These are phyloP conservation scores for Pterocarpus santalinus DNA, from an alignment of 306 rosid genomes.

Conservation along the genomic window DNA sequence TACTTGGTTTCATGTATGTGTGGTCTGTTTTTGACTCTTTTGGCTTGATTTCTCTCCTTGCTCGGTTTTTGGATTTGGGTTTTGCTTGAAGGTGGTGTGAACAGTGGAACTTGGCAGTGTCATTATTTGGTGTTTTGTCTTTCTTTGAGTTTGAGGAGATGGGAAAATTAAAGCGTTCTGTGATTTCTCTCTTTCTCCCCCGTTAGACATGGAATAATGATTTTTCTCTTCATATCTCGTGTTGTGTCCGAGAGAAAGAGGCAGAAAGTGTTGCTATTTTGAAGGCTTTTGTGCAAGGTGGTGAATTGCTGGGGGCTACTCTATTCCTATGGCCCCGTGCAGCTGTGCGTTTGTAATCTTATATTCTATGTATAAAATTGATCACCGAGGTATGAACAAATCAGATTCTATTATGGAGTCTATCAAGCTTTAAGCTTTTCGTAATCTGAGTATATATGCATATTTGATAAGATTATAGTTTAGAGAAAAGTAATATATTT, in stretches of 20 bases:
- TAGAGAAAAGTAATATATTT: neutral
- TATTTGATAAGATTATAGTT: slow-evolving; percentile 2
- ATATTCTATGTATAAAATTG: slow-evolving; percentile 16
- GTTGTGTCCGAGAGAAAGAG: slow-evolving; percentile 73
- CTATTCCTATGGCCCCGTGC: slow-evolving; percentile 49
- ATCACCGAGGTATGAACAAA: slow-evolving; percentile 16
- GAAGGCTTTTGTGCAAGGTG: slow-evolving; percentile 36
- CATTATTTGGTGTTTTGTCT: neutral
- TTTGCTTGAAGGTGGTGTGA: slow-evolving; percentile 20
- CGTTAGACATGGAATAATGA: slow-evolving; percentile 42
- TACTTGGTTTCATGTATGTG: slow-evolving; percentile 28
- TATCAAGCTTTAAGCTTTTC: slow-evolving; percentile 7
- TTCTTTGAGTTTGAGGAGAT: neutral
- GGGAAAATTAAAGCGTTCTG: neutral
- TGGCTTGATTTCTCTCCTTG: neutral
- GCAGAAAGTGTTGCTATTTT: slow-evolving; percentile 73
- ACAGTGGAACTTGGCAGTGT: slow-evolving; percentile 31
- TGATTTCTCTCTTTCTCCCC: slow-evolving; percentile 35
- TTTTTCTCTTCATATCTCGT: slow-evolving; percentile 16
- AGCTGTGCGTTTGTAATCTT: no score
- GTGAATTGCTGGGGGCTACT: slow-evolving; percentile 47
- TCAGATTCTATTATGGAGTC: slow-evolving; percentile 18
- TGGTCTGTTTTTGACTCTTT: slow-evolving; percentile 5
- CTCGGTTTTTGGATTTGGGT: slow-evolving; percentile 13
- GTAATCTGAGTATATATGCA: neutral